phyloP scores from a whole-genome alignment of 495 filamentous ascomycete genomes.

The Xylona heveae region DNA sequence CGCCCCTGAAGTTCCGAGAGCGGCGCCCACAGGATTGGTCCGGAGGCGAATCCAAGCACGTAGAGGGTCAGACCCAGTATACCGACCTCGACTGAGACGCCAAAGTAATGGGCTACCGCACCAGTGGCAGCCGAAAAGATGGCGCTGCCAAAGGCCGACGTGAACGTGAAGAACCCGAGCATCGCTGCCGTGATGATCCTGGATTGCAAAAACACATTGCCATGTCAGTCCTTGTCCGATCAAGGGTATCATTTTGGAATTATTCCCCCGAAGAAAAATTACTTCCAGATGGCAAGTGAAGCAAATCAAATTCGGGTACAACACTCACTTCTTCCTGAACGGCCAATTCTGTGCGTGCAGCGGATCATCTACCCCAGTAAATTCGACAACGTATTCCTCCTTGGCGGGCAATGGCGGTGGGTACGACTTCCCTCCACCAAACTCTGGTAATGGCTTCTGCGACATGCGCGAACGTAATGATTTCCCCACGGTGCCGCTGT shows the following conservation, averaged over 20 bases:
- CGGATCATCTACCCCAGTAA: conserved; percentile 59
- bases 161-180: conserved; percentile 58
- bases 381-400: conserved; percentile 79
- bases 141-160: conserved; percentile 47
- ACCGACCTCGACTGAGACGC: conserved; percentile 35
- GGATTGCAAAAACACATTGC: background rate
- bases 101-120: conserved; percentile 26
- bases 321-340: conserved; percentile 47
- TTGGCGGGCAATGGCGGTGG: conserved; percentile 48
- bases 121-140: conserved; percentile 45
- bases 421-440: conserved; percentile 58
- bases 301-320: background rate
- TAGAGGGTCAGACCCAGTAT: conserved; percentile 46
- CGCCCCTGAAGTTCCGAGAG: conserved; percentile 62
- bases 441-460: conserved; percentile 32
- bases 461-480: conserved; percentile 26
- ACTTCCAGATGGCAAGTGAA: background rate
- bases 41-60: conserved; percentile 50
- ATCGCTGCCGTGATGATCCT: conserved; percentile 46
- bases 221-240: background rate
- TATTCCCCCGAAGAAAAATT: background rate
- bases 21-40: conserved; percentile 38
- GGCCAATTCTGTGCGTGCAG: conserved; percentile 74
- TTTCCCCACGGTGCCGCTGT: conserved; percentile 52
- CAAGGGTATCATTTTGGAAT: background rate